Conservation (phyloP, 306 rosid species). For the Trifolium dubium region DNA sequence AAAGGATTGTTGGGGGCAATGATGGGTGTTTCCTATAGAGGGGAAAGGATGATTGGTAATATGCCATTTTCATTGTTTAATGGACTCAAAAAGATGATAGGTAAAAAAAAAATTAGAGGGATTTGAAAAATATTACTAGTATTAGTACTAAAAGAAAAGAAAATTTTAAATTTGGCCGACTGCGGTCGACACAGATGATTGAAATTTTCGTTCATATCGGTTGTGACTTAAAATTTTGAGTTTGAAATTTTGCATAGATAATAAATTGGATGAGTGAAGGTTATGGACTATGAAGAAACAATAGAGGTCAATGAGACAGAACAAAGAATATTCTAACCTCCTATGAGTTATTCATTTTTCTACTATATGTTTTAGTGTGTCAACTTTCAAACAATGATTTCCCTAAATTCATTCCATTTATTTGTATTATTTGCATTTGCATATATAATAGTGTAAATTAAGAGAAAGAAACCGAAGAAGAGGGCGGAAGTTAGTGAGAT, state of each 20-base stretch:
- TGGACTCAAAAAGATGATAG: conserved; percentile 58
- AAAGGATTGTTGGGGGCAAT: conserved; percentile 99
- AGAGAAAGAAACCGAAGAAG: conserved; percentile 26
- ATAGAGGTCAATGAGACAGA: conserved; percentile 43
- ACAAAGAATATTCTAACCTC: conserved; percentile 41
- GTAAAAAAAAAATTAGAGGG: conserved; percentile 6
- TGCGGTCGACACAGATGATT: not conserved
- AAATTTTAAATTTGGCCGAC: too few species aligned
- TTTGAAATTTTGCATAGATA: not conserved
- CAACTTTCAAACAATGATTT: conserved; percentile 38
- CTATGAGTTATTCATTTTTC: conserved; percentile 45
- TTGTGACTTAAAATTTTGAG: not conserved
- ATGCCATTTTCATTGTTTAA: conserved; percentile 95
- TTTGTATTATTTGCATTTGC: not conserved
- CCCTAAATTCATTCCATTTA: not conserved
- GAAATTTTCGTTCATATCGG: not conserved
- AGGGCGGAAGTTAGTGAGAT: conserved; percentile 46
- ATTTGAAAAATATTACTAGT: not conserved
- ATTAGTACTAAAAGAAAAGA: not conserved
- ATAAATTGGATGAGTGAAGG: not conserved
- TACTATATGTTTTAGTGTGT: conserved; percentile 41
- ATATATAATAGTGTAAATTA: conserved; percentile 13
- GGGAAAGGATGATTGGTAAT: conserved; percentile 98
- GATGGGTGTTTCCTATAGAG: conserved; percentile 99
- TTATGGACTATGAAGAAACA: not conserved